A percentile compares a stretch with the other conserved stretches of the same genome.
Evolutionary conservation across 1,284 basidiomycete genomes (phyloP).

Genomic region (Vanrija sp.): DNA sequence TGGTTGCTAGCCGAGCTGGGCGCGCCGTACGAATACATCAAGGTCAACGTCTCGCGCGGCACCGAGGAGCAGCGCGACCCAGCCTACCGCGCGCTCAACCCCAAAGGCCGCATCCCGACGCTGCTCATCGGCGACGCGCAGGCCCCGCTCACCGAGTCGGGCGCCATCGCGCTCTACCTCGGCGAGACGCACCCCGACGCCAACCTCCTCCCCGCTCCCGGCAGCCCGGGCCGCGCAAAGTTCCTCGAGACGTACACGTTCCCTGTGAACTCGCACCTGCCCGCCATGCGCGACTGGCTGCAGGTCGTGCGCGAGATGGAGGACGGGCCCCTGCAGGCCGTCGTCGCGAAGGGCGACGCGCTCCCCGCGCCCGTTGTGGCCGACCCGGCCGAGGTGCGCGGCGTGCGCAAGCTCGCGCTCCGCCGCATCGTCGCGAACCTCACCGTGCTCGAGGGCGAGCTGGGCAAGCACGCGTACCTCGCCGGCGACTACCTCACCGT

Average conservation of each 20-base stretch:
- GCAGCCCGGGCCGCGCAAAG: slow-evolving; percentile 4
- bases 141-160: slow-evolving; percentile 17
- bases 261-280: slow-evolving; percentile 22
- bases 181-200: slow-evolving; percentile 16
- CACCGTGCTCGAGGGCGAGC: not conserved
- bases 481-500: not conserved
- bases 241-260: slow-evolving; percentile 21
- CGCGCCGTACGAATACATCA: slow-evolving; percentile 5
- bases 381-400: not conserved
- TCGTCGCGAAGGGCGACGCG: slow-evolving; percentile 6
- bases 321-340: slow-evolving; percentile 12
- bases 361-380: not conserved
- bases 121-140: slow-evolving; percentile 9
- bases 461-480: slow-evolving; percentile 1
- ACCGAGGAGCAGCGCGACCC: slow-evolving; percentile 14
- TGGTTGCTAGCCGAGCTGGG: slow-evolving; percentile 25
- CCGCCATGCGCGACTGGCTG: slow-evolving; percentile 26
- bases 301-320: slow-evolving; percentile 2
- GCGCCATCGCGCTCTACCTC: slow-evolving; percentile 19
- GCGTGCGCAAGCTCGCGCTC: slow-evolving; percentile 10
- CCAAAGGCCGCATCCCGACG: slow-evolving; percentile 23
- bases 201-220: slow-evolving; percentile 8
- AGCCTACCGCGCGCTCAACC: slow-evolving; percentile 20
- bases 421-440: slow-evolving; percentile 6
- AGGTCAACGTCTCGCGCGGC: slow-evolving; percentile 8